Percentiles rank a stretch among this genome's conserved stretches.
Conservation (phyloP, 2,329 filamentous ascomycete species). For the Esteya vermicola region DNA sequence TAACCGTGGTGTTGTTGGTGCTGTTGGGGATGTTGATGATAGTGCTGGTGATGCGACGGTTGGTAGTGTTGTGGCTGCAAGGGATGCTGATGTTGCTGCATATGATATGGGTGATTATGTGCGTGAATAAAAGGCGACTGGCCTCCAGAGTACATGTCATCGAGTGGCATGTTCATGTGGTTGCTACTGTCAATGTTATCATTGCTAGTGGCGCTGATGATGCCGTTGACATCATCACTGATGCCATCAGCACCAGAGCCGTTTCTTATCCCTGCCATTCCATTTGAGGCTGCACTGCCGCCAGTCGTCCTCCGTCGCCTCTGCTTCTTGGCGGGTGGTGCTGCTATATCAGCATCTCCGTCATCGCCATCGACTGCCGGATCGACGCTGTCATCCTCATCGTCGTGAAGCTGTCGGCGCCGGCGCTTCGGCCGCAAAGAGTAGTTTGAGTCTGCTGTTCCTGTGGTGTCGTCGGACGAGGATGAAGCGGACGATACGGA, state of each 20-base stretch:
- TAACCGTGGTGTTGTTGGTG: background rate
- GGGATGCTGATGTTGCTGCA: too few relatives aligned
- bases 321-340: slow-evolving; percentile 14
- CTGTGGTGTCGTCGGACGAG: slow-evolving; percentile 29
- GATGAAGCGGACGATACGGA: slow-evolving; percentile 40
- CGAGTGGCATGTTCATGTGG: too few relatives aligned
- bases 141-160: too few relatives aligned
- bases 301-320: slow-evolving; percentile 1
- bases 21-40: background rate
- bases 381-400: slow-evolving; percentile 6
- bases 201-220: too few relatives aligned
- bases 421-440: slow-evolving; percentile 41
- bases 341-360: background rate
- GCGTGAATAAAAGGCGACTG: too few relatives aligned
- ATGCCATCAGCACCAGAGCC: too few relatives aligned
- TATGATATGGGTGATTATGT: too few relatives aligned
- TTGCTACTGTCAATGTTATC: too few relatives aligned
- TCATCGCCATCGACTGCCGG: slow-evolving; percentile 5
- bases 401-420: slow-evolving; percentile 16
- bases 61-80: too few relatives aligned
- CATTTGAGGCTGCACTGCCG: background rate
- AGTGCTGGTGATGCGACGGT: too few relatives aligned
- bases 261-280: too few relatives aligned
- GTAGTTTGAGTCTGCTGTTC: slow-evolving; percentile 34
- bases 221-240: too few relatives aligned